phyloP scores from a whole-genome alignment of 176 grass and related monocot genomes.

The Luzula sylvatica region DNA sequence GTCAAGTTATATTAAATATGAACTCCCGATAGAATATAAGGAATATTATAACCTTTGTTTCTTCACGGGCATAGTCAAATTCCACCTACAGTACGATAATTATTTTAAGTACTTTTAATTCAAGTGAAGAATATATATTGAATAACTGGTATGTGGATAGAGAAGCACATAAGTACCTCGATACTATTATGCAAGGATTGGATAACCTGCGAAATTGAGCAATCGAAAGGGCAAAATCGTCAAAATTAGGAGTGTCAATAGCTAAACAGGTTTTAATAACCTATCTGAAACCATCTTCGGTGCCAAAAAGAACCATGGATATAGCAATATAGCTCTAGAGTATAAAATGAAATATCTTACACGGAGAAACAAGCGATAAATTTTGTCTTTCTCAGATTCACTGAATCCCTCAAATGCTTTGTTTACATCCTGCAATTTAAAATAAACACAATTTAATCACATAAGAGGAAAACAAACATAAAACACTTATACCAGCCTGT shows the following conservation, averaged over 20 bases:
- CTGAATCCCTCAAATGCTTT: slow-evolving; percentile 14
- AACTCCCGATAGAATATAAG: neutral
- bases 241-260: neutral
- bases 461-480: neutral
- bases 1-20: slow-evolving; percentile 1
- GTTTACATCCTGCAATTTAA: slow-evolving; percentile 3
- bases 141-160: neutral
- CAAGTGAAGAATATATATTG: too few species aligned
- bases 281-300: neutral
- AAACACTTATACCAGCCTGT: neutral
- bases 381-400: neutral
- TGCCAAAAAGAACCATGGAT: too few species aligned
- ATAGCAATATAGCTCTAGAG: neutral
- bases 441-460: neutral
- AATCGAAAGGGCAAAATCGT: slow-evolving; percentile 1
- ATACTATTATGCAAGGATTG: slow-evolving; percentile 5
- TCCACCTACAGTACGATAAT: slow-evolving; percentile 8
- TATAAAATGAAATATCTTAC: neutral
- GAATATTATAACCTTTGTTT: neutral
- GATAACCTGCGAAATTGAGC: slow-evolving; percentile 12
- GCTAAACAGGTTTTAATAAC: neutral
- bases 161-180: neutral
- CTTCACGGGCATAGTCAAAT: neutral
- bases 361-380: slow-evolving; percentile 10
- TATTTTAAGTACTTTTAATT: too few species aligned